Evolutionary conservation across 352 stramenopile genomes (phyloP).

Genomic region (Globisporangium emineosum): DNA sequence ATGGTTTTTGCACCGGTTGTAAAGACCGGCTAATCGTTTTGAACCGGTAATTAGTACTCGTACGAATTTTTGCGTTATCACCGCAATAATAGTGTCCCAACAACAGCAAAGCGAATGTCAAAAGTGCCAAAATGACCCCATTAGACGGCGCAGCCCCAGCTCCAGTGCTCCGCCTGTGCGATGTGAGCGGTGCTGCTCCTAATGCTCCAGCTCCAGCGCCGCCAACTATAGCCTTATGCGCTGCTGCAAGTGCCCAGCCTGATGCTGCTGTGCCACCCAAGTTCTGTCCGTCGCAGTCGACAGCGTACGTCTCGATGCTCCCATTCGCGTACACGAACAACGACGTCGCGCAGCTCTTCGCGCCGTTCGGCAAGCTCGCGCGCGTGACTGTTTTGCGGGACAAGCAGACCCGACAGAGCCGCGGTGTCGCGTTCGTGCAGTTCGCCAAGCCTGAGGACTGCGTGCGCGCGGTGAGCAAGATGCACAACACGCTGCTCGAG

Average conservation of each 20-base stretch:
- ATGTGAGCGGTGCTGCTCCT: not conserved
- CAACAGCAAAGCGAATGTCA: too few species aligned
- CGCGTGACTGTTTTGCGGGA: constrained; percentile 76
- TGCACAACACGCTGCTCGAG: constrained; percentile 63
- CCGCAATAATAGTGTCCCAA: not conserved
- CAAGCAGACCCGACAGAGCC: constrained; percentile 65
- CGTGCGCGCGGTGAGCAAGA: constrained; percentile 37
- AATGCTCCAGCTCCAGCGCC: not conserved
- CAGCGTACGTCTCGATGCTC: constrained; percentile 87
- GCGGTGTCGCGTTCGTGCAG: constrained; percentile 84
- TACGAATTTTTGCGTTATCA: too few species aligned
- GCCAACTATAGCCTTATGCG: too few species aligned
- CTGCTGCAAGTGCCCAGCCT: not conserved
- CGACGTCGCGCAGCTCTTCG: constrained; percentile 84
- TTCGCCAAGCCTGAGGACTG: constrained; percentile 73
- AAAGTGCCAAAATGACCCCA: not conserved
- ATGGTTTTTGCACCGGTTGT: too few species aligned
- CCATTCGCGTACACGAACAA: constrained; percentile 87
- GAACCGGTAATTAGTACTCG: too few species aligned
- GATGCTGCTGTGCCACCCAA: not conserved
- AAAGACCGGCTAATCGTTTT: too few species aligned
- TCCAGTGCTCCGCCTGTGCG: not conserved
- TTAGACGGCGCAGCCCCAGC: not conserved
- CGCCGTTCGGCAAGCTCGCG: constrained; percentile 67
- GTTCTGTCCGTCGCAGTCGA: constrained; percentile 31